Percentiles rank a stretch among this genome's conserved stretches.
These are phyloP conservation scores for Penicillium canariense DNA, from an alignment of 495 filamentous ascomycete species.

Conservation along the genomic window DNA sequence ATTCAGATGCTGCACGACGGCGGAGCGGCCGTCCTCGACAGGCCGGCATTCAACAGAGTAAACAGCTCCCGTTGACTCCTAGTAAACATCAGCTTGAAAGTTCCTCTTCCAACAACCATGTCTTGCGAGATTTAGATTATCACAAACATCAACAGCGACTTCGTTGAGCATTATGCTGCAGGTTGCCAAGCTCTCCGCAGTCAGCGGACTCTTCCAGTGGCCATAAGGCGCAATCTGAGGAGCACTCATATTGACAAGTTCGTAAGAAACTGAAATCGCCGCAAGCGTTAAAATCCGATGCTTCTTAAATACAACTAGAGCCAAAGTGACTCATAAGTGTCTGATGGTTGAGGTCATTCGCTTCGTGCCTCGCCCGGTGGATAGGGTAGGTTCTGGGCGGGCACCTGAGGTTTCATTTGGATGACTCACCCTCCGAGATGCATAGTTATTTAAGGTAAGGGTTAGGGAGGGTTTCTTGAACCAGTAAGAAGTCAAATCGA, in stretches of 20 bases:
- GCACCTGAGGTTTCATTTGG: background rate
- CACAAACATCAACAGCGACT: slow-evolving; percentile 27
- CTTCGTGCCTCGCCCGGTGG: background rate
- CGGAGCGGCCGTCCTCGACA: slow-evolving; percentile 35
- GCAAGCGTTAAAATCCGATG: background rate
- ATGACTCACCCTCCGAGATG: background rate
- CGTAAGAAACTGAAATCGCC: background rate
- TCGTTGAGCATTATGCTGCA: slow-evolving; percentile 31
- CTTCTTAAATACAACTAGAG: background rate
- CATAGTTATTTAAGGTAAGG: no score
- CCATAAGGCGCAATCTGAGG: slow-evolving; percentile 38
- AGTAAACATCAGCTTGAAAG: background rate
- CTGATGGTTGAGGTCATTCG: background rate
- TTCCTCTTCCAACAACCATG: background rate
- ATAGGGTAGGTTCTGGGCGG: background rate
- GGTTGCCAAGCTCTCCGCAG: slow-evolving; percentile 34
- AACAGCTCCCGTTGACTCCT: slow-evolving; percentile 32
- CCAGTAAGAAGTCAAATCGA: no score
- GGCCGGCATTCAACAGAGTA: slow-evolving; percentile 45
- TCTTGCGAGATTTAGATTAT: background rate
- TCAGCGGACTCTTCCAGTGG: slow-evolving; percentile 45
- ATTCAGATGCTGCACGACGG: slow-evolving; percentile 38
- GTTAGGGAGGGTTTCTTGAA: no score
- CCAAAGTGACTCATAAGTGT: background rate
- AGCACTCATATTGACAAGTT: slow-evolving; percentile 4